Base-by-base conservation (phyloP, 805 yeast species). In the Metschnikowia cubensis region DNA sequence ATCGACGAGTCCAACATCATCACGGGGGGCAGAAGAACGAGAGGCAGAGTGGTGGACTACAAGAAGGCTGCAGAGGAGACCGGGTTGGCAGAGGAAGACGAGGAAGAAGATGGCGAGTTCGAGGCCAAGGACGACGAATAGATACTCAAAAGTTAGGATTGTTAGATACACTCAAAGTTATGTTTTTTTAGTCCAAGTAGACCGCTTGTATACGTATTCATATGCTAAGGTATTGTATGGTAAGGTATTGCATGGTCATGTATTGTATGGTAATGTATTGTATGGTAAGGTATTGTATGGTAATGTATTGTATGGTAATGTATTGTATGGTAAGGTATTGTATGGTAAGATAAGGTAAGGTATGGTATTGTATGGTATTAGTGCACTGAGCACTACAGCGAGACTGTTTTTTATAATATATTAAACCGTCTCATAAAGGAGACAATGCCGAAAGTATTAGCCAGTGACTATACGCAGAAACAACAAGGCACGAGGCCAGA, bases 11-110 rank as follows among this genome's bases (percentile, higher is more conserved):
- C 89, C 36, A 91, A 90, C 69, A 89, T 90, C 64, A 89, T 89
- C 56, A 77, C 85, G n/a, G 71, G 81, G 15, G 94, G 95, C 13
- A 79, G 96, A 69, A 87, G 97, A 74, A 90, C 97, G 6, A 81
- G 97, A 58, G 96, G 97, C 14, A 86, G 84, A 62, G 86, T 85
- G 17, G 85, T 91, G 59, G 97, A 90, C 69, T 90, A 86, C 67
- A 75, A 82, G 50, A 85, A 87, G 69, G 89, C 95, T 14, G 87
- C 89, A 18, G 86, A 81, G 57, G 80, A 87, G 63, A 68, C 88
- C 59, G 82, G 79, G 47, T 71, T 70, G 45, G 84, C 81, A 50
- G 73, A 71, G 37, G 78, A 71, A 3, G 81, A 67, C 14, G 80
- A 69, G 3, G 78, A 72, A 25, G 81, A 75, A 3, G 79, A 71